Percentiles rank a stretch among this genome's conserved stretches.
Conservation (phyloP, 176 grass and related monocot genomes). For the Secale cereale region DNA sequence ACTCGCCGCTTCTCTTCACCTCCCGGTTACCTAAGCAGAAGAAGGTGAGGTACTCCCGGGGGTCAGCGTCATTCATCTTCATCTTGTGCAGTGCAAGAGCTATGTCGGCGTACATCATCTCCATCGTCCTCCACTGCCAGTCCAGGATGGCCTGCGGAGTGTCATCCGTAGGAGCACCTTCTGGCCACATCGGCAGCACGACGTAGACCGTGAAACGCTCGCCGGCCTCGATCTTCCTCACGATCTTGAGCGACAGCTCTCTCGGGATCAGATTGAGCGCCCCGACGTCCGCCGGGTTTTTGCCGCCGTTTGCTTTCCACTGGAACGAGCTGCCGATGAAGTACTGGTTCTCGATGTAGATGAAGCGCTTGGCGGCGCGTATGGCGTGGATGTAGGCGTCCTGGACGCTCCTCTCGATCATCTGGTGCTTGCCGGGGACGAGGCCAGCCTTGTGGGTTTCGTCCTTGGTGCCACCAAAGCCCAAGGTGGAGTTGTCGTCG, state of each 20-base stretch:
- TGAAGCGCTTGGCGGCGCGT: conserved; percentile 64
- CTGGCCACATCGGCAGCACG: conserved; percentile 85
- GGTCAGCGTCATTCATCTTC: conserved; percentile 35
- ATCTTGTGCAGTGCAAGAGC: conserved; percentile 51
- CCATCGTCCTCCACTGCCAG: too few species aligned
- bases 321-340: conserved; percentile 76
- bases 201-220: conserved; percentile 69
- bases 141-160: conserved; percentile 62
- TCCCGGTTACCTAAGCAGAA: conserved; percentile 86
- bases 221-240: too few species aligned
- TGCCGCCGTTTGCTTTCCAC: conserved; percentile 70
- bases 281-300: conserved; percentile 46
- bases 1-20: conserved; percentile 59
- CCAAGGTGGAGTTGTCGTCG: conserved; percentile 50
- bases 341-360: too few species aligned
- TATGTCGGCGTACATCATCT: conserved; percentile 90
- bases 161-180: conserved; percentile 55
- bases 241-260: conserved; percentile 75
- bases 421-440: conserved; percentile 67
- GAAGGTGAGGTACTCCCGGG: conserved; percentile 72
- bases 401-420: conserved; percentile 86
- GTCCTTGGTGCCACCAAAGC: conserved; percentile 55
- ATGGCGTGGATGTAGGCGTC: too few species aligned
- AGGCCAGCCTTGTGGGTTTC: conserved; percentile 55
- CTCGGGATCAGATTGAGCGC: conserved; percentile 62